phyloP scores from a whole-genome alignment of 495 filamentous ascomycete species.

The Hyaloscypha finlandica region DNA sequence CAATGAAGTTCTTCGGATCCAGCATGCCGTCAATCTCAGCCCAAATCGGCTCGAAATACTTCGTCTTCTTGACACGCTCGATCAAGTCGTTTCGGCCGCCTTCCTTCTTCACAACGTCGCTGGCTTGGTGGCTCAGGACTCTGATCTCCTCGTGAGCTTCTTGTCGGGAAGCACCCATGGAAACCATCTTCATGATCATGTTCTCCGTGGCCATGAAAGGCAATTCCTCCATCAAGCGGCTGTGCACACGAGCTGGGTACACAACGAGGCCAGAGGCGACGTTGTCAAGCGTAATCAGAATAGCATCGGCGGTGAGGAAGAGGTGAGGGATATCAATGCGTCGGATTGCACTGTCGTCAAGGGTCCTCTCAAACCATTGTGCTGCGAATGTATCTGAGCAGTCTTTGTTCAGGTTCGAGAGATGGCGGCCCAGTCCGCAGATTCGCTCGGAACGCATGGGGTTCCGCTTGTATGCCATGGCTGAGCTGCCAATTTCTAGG shows the following conservation, averaged over 20 bases:
- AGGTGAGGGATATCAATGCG: slow-evolving; percentile 69
- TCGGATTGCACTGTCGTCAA: slow-evolving; percentile 46
- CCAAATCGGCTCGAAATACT: slow-evolving; percentile 84
- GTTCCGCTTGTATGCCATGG: slow-evolving; percentile 88
- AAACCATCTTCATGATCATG: slow-evolving; percentile 51
- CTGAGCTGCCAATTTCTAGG: slow-evolving; percentile 56
- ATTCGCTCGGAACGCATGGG: slow-evolving; percentile 89
- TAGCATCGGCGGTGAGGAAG: slow-evolving; percentile 82
- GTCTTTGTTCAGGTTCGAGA: slow-evolving; percentile 66
- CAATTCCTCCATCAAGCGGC: slow-evolving; percentile 72
- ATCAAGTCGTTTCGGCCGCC: slow-evolving; percentile 84
- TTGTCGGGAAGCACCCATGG: slow-evolving; percentile 60
- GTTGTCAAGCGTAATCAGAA: slow-evolving; percentile 80
- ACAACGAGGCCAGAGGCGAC: slow-evolving; percentile 78
- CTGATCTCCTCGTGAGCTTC: slow-evolving; percentile 92
- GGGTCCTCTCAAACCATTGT: slow-evolving; percentile 79
- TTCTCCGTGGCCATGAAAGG: slow-evolving; percentile 88
- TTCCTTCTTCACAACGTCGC: slow-evolving; percentile 74
- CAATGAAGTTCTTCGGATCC: slow-evolving; percentile 70
- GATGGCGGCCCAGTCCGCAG: slow-evolving; percentile 71
- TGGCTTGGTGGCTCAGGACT: slow-evolving; percentile 85
- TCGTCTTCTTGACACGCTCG: slow-evolving; percentile 69
- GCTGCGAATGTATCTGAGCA: slow-evolving; percentile 75
- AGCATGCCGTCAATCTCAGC: slow-evolving; percentile 74
- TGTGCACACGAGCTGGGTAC: slow-evolving; percentile 76